Percentiles rank a stretch among this genome's conserved stretches.
phyloP scores from a whole-genome alignment of 345 rosid genomes.

The Cardiospermum halicacabum region DNA sequence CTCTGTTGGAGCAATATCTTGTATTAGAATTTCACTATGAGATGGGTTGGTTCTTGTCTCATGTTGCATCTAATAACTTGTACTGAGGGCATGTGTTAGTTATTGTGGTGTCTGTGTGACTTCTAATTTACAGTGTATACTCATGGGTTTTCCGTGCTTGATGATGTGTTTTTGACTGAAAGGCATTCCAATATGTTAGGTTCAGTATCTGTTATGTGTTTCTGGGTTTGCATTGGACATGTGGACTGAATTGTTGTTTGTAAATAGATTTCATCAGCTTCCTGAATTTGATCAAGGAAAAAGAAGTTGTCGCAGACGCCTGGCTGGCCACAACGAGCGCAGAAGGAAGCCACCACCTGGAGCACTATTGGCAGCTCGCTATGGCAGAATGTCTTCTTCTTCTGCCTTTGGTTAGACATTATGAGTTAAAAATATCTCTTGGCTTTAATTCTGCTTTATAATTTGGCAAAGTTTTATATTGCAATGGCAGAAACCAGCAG shows the following conservation, averaged over 20 bases:
- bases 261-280: slow-evolving; percentile 82
- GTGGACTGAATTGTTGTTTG: slow-evolving; percentile 3
- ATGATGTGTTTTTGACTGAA: too few species aligned
- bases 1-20: too few species aligned
- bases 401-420: slow-evolving; percentile 49
- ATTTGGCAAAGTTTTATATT: slow-evolving; percentile 1
- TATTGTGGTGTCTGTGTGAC: neutral
- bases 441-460: neutral
- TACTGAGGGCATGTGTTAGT: neutral
- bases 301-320: slow-evolving; percentile 90
- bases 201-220: too few species aligned
- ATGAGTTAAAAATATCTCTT: neutral
- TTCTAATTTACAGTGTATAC: too few species aligned
- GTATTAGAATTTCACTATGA: too few species aligned
- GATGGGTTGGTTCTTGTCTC: neutral
- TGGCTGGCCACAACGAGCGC: slow-evolving; percentile 95
- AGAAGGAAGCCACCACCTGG: slow-evolving; percentile 87
- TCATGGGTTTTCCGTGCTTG: too few species aligned
- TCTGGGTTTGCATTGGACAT: too few species aligned
- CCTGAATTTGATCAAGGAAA: slow-evolving; percentile 93
- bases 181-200: too few species aligned
- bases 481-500: slow-evolving; percentile 40
- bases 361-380: slow-evolving; percentile 52
- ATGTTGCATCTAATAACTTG: neutral
- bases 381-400: slow-evolving; percentile 47